These are phyloP conservation scores for Phytophthora fragariaefolia DNA, from an alignment of 352 stramenopile species.

Conservation along the genomic window DNA sequence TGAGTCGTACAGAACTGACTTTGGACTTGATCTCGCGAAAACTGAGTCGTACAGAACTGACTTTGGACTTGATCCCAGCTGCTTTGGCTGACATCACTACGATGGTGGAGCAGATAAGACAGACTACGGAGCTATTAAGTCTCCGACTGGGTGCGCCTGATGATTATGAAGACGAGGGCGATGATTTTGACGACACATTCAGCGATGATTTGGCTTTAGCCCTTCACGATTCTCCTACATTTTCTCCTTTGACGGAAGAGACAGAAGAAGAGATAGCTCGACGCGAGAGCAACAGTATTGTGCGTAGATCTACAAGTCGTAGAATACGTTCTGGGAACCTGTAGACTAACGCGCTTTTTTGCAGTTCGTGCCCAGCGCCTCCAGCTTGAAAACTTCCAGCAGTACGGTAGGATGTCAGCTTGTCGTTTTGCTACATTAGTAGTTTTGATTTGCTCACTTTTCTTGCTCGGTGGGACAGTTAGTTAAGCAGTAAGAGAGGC, in stretches of 20 bases:
- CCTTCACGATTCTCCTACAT: slow-evolving; percentile 17
- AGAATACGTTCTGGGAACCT: not conserved
- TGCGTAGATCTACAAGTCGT: slow-evolving; percentile 13
- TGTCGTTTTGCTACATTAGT: not conserved
- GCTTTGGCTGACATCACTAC: slow-evolving; percentile 70
- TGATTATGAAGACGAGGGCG: slow-evolving; percentile 55
- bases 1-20: not conserved
- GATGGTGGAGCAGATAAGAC: slow-evolving; percentile 80
- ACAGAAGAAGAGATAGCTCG: slow-evolving; percentile 67
- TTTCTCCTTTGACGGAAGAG: slow-evolving; percentile 58
- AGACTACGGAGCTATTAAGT: slow-evolving; percentile 64
- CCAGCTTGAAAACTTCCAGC: slow-evolving; percentile 12
- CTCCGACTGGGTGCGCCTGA: slow-evolving; percentile 43
- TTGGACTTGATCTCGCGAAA: slow-evolving; percentile 55
- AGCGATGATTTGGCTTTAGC: slow-evolving; percentile 20
- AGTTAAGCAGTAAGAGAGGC: slow-evolving; percentile 26
- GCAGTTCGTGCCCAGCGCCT: slow-evolving; percentile 33
- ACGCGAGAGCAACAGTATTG: slow-evolving; percentile 63
- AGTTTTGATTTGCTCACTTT: not conserved
- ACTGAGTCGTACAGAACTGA: slow-evolving; percentile 59
- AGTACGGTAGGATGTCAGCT: slow-evolving; percentile 15
- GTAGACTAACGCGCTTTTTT: too few species aligned
- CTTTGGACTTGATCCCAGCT: slow-evolving; percentile 55
- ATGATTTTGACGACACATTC: slow-evolving; percentile 48
- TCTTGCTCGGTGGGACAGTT: too few species aligned